phyloP scores from a whole-genome alignment of 306 rosid species.

The Begonia fuchsioides region DNA sequence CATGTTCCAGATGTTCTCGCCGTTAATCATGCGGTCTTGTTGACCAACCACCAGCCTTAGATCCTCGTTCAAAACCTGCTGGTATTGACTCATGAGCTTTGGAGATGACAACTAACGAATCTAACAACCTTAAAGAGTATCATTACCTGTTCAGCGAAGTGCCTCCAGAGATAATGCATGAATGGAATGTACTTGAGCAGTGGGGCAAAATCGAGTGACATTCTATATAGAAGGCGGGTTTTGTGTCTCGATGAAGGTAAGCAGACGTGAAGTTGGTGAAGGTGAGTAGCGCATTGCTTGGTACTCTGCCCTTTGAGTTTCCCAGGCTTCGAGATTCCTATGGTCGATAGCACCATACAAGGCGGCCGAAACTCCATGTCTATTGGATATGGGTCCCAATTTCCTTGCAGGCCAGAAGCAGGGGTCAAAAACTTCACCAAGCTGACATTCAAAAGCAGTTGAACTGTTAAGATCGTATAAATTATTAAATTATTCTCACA shows the following conservation, averaged over 20 bases:
- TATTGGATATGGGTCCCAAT: constrained; percentile 95
- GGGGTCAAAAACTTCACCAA: constrained; percentile 86
- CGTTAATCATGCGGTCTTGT: constrained; percentile 69
- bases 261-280: constrained; percentile 93
- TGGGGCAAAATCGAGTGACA: no score
- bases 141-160: constrained; percentile 90
- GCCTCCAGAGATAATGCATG: no score
- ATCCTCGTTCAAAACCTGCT: constrained; percentile 79
- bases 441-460: constrained; percentile 32
- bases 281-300: constrained; percentile 57
- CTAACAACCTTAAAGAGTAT: no score
- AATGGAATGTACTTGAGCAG: no score
- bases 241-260: constrained; percentile 67
- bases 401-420: constrained; percentile 79
- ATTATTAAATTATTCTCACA: no score
- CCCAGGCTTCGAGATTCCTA: constrained; percentile 93
- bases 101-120: no score
- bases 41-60: no score
- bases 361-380: constrained; percentile 97
- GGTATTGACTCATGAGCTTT: background rate
- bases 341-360: constrained; percentile 87
- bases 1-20: constrained; percentile 71
- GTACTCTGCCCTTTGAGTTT: constrained; percentile 72
- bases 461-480: no score
- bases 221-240: constrained; percentile 70